Evolutionary conservation across 1,139 yeast species (phyloP), one percentile per base, ranked within the genome.

Genomic region (Candida glucosophila): DNA sequence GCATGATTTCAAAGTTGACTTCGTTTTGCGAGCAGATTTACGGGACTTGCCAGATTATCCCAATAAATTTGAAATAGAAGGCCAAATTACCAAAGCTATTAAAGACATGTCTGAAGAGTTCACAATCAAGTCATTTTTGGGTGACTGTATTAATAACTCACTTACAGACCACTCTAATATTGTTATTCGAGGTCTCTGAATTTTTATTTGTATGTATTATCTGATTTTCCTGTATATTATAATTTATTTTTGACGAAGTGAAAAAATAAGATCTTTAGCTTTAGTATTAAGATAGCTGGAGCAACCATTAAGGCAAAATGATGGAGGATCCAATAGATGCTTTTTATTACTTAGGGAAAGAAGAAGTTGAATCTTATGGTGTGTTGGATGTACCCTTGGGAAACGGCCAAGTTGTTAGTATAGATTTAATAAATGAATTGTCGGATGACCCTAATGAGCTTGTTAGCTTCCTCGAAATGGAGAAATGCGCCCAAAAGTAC

Each of bases 401-500:
- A 39, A 76, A 68, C 36, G 82, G 78, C 27, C 85, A 79, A 49
- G 73, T 79, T 37, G 90, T 79, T 33, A 67, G 75, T 30, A 73
- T 81, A 36, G 81, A 73, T 52, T 67, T 66, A 32, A 58, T 62
- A 22, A 72, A 71, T 23, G 97, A 88, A 46, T 61, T 88, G 33
- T 94, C 95, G 1, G 95, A 82, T 13, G 95, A 86, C 47, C 81
- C 95, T 5, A 67, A 74, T 28, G 97, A 90, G 44, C 64, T 90
- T 39, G 77, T 81, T 39, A 70, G 73, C 20, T 68, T 90, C 36
- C 61, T 90, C 37, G 78, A 79, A 35, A 83, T 81, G 35, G 96
- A 86, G 53, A 71, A 69, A 31, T 78, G 92, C 34, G 76, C 73
- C 17, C 64, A 71, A 27, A 76, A 77, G 44, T 82, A 75, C 54